A percentile compares a stretch with the other conserved stretches of the same genome.
Conservation (phyloP, 768 basidiomycete species). For the Tephrocybe sp. region DNA sequence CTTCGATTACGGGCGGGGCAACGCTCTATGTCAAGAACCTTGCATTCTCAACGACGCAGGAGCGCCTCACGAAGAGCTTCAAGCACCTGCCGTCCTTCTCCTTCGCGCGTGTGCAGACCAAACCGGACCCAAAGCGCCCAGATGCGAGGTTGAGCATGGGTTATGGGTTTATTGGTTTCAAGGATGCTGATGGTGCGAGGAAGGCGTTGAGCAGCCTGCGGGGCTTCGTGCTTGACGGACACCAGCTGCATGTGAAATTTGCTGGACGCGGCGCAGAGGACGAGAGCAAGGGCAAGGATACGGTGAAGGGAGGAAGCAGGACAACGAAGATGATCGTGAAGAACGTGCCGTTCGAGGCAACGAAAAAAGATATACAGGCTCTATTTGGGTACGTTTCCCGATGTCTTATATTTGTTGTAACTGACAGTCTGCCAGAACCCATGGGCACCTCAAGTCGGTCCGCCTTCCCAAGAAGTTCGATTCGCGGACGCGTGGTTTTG, state of each 20-base stretch:
- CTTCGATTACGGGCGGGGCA: slow-evolving; percentile 59
- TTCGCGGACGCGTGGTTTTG: slow-evolving; percentile 87
- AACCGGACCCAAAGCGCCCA: slow-evolving; percentile 79
- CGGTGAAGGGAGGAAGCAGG: slow-evolving; percentile 48
- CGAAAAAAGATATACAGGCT: slow-evolving; percentile 88
- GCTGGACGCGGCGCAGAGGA: slow-evolving; percentile 78
- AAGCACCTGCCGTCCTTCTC: slow-evolving; percentile 74
- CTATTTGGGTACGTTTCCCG: slow-evolving; percentile 77
- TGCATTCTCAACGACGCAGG: slow-evolving; percentile 86
- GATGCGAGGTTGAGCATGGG: slow-evolving; percentile 82
- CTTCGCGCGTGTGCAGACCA: slow-evolving; percentile 90
- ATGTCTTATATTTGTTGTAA: background rate
- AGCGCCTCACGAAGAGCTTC: slow-evolving; percentile 69
- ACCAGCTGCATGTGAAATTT: slow-evolving; percentile 80
- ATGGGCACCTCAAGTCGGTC: slow-evolving; percentile 92
- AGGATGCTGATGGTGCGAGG: slow-evolving; percentile 67
- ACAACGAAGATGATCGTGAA: slow-evolving; percentile 97
- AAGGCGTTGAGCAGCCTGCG: slow-evolving; percentile 77
- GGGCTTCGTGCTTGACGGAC: slow-evolving; percentile 85
- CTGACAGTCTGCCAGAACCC: slow-evolving; percentile 51
- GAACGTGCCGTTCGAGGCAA: slow-evolving; percentile 97
- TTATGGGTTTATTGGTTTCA: slow-evolving; percentile 95
- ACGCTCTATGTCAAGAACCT: slow-evolving; percentile 96
- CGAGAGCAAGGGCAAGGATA: slow-evolving; percentile 32
- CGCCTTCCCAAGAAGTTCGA: slow-evolving; percentile 93